Base-by-base conservation (phyloP, 2,329 filamentous ascomycete genomes). In the Ploettnerulaceae sp. region DNA sequence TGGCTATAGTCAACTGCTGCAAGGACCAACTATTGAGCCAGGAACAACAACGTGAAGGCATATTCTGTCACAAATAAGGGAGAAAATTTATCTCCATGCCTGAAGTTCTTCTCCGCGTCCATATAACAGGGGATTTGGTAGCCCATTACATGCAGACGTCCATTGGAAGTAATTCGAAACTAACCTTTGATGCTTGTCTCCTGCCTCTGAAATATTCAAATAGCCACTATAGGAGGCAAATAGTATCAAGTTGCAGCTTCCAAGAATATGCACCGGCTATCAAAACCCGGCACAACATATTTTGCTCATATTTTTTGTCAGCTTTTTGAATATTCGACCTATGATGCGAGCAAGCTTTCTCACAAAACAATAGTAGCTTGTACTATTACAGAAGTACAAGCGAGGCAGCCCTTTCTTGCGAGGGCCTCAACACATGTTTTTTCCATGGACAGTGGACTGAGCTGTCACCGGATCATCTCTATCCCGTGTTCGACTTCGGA, bases 381-480 rank as follows among this genome's bases (percentile, higher is more conserved):
- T 40, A 40, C 37, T 29, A 40, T 21, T 29, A 31, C 24, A 40
- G 37, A 26, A 29, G 21, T 40, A 29, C 9, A 29, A 40, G 37
- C 37, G 37, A 39, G 28, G 36, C 17, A 25, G 37, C 25, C 9
- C 24, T 40, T 18, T 6, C 17, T 20, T 21, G 15, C 21, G 37
- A 15, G 31, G 37, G 17, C 15, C 17, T n/a, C 25, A 31, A 17
- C 17, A 8, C 37, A 40, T 40, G 17, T 29, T 28, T 22, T 18
- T 18, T 40, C 17, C 25, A 40, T n/a, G 31, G 17, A 29, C n/a
- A n/a, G n/a, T n/a, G n/a, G n/a, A n/a, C n/a, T n/a, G n/a, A 26
- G n/a, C 25, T 12, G 37, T 40, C 37, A 40, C 37, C 37, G 25
- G 37, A 40, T 40, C 37, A 40, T 40, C 24, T 40, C 37, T 40